Percentiles rank a stretch among this genome's conserved stretches.
These are phyloP conservation scores for Candida jianshihensis DNA, from an alignment of 805 yeast genomes.

Conservation along the genomic window DNA sequence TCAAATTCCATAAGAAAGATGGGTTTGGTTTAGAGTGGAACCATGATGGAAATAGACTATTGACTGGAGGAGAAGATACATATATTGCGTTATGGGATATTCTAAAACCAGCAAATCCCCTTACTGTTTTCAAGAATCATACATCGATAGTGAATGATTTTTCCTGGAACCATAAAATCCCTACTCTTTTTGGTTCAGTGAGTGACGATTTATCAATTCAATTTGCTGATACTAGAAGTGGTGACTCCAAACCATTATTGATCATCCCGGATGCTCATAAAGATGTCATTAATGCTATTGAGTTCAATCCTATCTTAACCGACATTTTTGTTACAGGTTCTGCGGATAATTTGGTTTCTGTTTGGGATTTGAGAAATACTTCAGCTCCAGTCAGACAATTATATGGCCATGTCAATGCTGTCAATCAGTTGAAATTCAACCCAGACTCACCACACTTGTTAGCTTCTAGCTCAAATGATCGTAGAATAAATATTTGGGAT, in stretches of 20 bases:
- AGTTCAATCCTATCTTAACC: slow-evolving; percentile 51
- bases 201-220: slow-evolving; percentile 61
- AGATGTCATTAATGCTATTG: slow-evolving; percentile 61
- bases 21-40: slow-evolving; percentile 75
- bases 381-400: slow-evolving; percentile 53
- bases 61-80: slow-evolving; percentile 62
- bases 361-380: slow-evolving; percentile 71
- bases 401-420: slow-evolving; percentile 56
- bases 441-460: slow-evolving; percentile 43
- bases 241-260: slow-evolving; percentile 30
- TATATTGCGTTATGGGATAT: slow-evolving; percentile 70
- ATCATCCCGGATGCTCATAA: slow-evolving; percentile 42
- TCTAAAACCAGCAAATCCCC: slow-evolving; percentile 32
- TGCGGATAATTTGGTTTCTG: slow-evolving; percentile 62
- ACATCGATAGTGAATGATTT: slow-evolving; percentile 59
- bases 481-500: slow-evolving; percentile 73
- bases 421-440: slow-evolving; percentile 51
- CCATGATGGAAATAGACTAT: slow-evolving; percentile 35
- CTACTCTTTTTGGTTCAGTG: slow-evolving; percentile 56
- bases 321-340: slow-evolving; percentile 69
- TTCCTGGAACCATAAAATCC: slow-evolving; percentile 42
- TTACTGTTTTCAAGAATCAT: slow-evolving; percentile 40
- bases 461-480: slow-evolving; percentile 57
- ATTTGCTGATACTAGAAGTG: slow-evolving; percentile 49
- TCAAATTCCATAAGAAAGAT: slow-evolving; percentile 53